Base-by-base conservation (phyloP, 306 rosid species). In the Spatholobus suberectus region DNA sequence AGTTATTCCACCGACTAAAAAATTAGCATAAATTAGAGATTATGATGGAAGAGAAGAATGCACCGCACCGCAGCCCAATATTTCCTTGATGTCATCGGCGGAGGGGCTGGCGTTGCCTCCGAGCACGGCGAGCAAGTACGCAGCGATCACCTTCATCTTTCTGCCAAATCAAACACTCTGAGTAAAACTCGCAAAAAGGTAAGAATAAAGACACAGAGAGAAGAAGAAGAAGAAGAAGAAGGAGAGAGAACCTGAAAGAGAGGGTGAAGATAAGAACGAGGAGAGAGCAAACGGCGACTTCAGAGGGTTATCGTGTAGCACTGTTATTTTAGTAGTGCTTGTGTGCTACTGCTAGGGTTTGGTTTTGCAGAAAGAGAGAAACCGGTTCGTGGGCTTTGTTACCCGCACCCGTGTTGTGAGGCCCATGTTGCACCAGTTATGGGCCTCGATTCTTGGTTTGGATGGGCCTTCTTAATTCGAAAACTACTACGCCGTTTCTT, bases 101-200 rank as follows among this genome's bases (percentile, higher is more conserved):
- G 89, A 87, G 18, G 95, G 95, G 46, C 37, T 58, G 54, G 65
- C 4, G 85, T 89, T 86, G 75, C 95, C 95, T 15, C 95, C 93
- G 43, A 91, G 82, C 2, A 88, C 91, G 52, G 93, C 93, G 4
- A 91, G 78, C 87, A 91, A 68, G 40, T 91, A 91, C 0, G 93
- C 93, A 29, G 93, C 95, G 1, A 91, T 63, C 6, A 88, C 90
- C 93, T 91, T 91, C 95, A 91, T 91, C 59, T 72, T 87, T 81
- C 84, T 62, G 75, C 46, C 0, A 70, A 73, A 46, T 38, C 76
- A 15, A 11, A 27, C 78, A 6, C 6, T 58, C 3, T 21, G 3
- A 21, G 32, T 20, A 18, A 65, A 1, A 44, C 8, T 26, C 8
- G 17, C 0, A 35, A 34, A 1, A 27, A 18, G 12, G 5, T 27